These are phyloP conservation scores for Phaeophleospora eucalypticola DNA, from an alignment of 2,329 filamentous ascomycete genomes.

Conservation along the genomic window DNA sequence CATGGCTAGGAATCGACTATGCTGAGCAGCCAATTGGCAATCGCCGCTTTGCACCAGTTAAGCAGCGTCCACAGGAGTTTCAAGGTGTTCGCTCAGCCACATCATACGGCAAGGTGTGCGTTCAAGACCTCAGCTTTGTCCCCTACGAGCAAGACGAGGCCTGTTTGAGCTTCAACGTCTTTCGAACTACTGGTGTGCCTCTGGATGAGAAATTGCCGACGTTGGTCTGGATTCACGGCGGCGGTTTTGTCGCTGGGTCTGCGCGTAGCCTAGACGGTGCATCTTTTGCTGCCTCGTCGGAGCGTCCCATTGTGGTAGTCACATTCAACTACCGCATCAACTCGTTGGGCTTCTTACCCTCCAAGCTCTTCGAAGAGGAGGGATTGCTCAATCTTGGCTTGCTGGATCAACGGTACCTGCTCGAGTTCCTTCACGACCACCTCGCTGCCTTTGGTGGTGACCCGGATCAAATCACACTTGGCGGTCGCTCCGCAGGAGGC, in stretches of 20 bases:
- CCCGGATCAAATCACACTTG: conserved; percentile 20
- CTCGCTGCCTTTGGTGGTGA: conserved; percentile 40
- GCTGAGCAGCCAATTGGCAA: too few relatives aligned
- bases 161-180: conserved; percentile 57
- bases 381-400: conserved; percentile 47
- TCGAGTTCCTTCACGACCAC: conserved; percentile 38
- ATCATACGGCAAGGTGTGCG: conserved; percentile 19
- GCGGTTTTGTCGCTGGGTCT: conserved; percentile 48
- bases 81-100: conserved; percentile 7
- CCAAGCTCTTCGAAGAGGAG: conserved; percentile 46
- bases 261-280: conserved; percentile 57
- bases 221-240: conserved; percentile 59
- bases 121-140: conserved; percentile 9
- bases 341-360: conserved; percentile 63
- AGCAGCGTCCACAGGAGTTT: conserved; percentile 26
- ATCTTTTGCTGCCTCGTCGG: conserved; percentile 54
- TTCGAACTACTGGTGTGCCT: conserved; percentile 38
- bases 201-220: conserved; percentile 47
- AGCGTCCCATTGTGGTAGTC: conserved; percentile 50
- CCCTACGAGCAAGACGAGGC: conserved; percentile 41
- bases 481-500: conserved; percentile 52
- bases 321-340: conserved; percentile 61
- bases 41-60: conserved; percentile 48
- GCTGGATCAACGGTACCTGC: conserved; percentile 37
- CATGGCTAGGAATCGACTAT: too few relatives aligned